A percentile compares a stretch with the other conserved stretches of the same genome.
Conservation (phyloP, 441 rosid species). For the Cnidoscolus chayamansa region DNA sequence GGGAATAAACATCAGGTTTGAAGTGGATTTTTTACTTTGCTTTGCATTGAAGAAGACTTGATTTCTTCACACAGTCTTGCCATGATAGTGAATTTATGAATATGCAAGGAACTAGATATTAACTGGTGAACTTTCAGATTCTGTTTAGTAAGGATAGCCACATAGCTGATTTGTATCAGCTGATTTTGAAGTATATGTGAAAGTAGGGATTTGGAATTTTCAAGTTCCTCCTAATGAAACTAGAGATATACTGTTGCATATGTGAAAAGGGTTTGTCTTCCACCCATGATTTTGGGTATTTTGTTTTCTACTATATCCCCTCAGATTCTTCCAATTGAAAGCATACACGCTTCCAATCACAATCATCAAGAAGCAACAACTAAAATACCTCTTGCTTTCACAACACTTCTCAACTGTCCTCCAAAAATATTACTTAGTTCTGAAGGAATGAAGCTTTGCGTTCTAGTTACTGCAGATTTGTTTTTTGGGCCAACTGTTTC, state of each 20-base stretch:
- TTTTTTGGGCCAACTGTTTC: conserved; percentile 97
- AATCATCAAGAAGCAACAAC: not conserved
- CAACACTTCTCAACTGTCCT: conserved; percentile 75
- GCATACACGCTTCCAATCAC: not conserved
- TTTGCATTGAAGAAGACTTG: not conserved
- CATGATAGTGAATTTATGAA: not conserved
- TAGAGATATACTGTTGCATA: too few relatives aligned
- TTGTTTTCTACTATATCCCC: not conserved
- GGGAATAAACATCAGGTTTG: not conserved
- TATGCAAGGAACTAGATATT: not conserved
- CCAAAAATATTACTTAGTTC: conserved; percentile 85
- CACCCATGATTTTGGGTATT: not conserved
- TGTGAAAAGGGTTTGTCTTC: not conserved
- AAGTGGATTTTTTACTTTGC: not conserved
- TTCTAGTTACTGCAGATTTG: conserved; percentile 89
- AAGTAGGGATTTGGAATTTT: too few relatives aligned
- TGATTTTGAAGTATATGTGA: too few relatives aligned
- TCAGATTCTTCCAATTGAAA: not conserved
- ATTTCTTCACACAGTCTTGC: not conserved
- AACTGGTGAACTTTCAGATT: too few relatives aligned
- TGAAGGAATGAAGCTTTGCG: conserved; percentile 74
- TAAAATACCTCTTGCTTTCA: conserved; percentile 70
- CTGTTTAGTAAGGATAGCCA: too few relatives aligned
- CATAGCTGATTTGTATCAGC: too few relatives aligned
- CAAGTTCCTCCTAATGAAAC: too few relatives aligned